Conservation (phyloP, 192 early-diverging fungal genomes). For the Backusella macrospora region DNA sequence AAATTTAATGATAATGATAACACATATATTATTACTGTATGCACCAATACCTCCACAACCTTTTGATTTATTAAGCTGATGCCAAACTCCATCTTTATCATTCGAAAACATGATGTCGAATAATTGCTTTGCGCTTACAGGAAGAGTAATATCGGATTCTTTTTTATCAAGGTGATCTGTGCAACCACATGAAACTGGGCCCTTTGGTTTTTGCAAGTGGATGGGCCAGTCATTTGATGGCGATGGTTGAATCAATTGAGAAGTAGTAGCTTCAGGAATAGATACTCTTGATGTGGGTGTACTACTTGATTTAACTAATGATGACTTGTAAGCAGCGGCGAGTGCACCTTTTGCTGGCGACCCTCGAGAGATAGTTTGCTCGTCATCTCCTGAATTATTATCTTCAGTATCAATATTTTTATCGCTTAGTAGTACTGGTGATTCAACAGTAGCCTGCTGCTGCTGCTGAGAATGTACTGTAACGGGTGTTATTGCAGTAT, state of each 20-base stretch:
- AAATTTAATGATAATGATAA: too few relatives aligned
- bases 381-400: not conserved
- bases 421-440: not conserved
- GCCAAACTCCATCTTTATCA: conserved; percentile 7
- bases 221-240: conserved; percentile 34
- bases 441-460: not conserved
- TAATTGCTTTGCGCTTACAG: conserved; percentile 35
- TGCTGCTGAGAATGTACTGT: conserved; percentile 29
- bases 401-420: not conserved
- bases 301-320: not conserved
- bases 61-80: conserved; percentile 1
- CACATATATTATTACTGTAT: not conserved
- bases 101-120: not conserved
- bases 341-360: conserved; percentile 27
- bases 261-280: not conserved
- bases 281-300: conserved; percentile 7
- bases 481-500: conserved; percentile 25
- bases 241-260: not conserved
- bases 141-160: conserved; percentile 52
- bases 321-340: conserved; percentile 17
- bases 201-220: conserved; percentile 44
- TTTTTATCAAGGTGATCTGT: conserved; percentile 70
- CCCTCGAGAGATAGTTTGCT: not conserved
- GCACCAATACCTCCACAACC: not conserved
- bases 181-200: conserved; percentile 60